Conservation (phyloP, 2,329 filamentous ascomycete genomes). For the Penicillium nordicum region DNA sequence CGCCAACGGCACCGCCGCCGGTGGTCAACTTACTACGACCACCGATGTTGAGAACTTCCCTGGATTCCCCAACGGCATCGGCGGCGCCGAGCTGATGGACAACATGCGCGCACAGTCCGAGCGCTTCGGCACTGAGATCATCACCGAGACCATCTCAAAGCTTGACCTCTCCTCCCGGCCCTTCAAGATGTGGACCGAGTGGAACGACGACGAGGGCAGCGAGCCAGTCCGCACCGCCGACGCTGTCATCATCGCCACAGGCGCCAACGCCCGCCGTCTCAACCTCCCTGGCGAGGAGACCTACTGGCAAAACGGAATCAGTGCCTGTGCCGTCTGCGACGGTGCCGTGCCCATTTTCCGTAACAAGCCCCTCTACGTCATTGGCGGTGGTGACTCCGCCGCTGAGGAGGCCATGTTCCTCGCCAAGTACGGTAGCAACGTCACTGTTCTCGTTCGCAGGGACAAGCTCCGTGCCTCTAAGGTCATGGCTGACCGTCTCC, state of each 20-base stretch:
- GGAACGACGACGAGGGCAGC: conserved; percentile 68
- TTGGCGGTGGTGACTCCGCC: conserved; percentile 93
- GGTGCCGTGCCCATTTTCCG: conserved; percentile 96
- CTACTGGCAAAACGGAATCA: conserved; percentile 97
- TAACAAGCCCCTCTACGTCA: conserved; percentile 91
- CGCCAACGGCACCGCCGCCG: conserved; percentile 92
- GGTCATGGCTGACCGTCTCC: conserved; percentile 84
- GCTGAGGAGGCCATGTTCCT: conserved; percentile 97
- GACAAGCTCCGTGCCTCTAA: conserved; percentile 83
- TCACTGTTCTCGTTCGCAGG: conserved; percentile 86
- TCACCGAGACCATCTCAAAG: conserved; percentile 86
- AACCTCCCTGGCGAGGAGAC: conserved; percentile 82
- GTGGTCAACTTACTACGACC: conserved; percentile 95
- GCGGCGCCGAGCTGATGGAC: conserved; percentile 88
- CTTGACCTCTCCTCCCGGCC: conserved; percentile 80
- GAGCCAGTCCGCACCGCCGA: conserved; percentile 78
- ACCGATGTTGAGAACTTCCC: conserved; percentile 99
- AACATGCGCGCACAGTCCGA: conserved; percentile 89
- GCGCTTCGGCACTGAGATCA: conserved; percentile 87
- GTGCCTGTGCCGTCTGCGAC: conserved; percentile 95
- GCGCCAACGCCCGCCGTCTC: conserved; percentile 83
- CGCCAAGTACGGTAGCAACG: conserved; percentile 94
- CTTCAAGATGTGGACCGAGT: conserved; percentile 93
- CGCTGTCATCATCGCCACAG: conserved; percentile 88
- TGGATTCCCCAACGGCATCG: conserved; percentile 85